Evolutionary conservation across 495 filamentous ascomycete species (phyloP).

Genomic region (Trichoderma orchidacearum): DNA sequence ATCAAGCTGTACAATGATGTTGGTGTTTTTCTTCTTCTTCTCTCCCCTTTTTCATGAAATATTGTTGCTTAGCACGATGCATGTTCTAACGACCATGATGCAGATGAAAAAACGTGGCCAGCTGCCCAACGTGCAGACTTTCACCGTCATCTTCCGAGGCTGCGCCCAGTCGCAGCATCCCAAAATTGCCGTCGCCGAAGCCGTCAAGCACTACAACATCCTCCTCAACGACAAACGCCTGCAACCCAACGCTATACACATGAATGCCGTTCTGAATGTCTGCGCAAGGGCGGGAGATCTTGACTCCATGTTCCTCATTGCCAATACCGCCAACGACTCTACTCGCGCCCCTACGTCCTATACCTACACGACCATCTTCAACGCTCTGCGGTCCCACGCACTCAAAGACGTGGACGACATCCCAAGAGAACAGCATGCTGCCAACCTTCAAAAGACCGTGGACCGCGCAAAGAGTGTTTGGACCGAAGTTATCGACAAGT

Average conservation of each 20-base stretch:
- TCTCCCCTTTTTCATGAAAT: not conserved
- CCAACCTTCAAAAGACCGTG: constrained; percentile 22
- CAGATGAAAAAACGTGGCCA: constrained; percentile 91
- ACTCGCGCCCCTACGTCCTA: constrained; percentile 44
- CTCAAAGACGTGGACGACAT: constrained; percentile 6
- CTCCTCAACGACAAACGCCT: constrained; percentile 47
- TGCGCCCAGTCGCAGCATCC: constrained; percentile 40
- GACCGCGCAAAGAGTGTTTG: constrained; percentile 56
- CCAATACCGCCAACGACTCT: constrained; percentile 48
- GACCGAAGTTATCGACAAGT: constrained; percentile 61
- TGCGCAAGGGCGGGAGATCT: constrained; percentile 57
- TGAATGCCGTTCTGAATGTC: constrained; percentile 72
- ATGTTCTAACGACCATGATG: not conserved
- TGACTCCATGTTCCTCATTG: constrained; percentile 62
- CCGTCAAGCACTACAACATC: constrained; percentile 56
- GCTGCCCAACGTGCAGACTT: constrained; percentile 61
- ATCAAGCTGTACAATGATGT: constrained; percentile 79
- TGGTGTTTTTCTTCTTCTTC: constrained; percentile 6
- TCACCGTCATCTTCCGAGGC: constrained; percentile 70
- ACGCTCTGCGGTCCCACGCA: constrained; percentile 39
- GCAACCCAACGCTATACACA: constrained; percentile 60
- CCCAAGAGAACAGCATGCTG: constrained; percentile 6
- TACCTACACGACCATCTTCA: constrained; percentile 74
- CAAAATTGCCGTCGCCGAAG: constrained; percentile 40
- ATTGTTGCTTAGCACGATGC: too few relatives aligned